A percentile compares a stretch with the other conserved stretches of the same genome.
These are phyloP conservation scores for Pseudogymnoascus pannorum DNA, from an alignment of 2,329 filamentous ascomycete genomes.

Conservation along the genomic window DNA sequence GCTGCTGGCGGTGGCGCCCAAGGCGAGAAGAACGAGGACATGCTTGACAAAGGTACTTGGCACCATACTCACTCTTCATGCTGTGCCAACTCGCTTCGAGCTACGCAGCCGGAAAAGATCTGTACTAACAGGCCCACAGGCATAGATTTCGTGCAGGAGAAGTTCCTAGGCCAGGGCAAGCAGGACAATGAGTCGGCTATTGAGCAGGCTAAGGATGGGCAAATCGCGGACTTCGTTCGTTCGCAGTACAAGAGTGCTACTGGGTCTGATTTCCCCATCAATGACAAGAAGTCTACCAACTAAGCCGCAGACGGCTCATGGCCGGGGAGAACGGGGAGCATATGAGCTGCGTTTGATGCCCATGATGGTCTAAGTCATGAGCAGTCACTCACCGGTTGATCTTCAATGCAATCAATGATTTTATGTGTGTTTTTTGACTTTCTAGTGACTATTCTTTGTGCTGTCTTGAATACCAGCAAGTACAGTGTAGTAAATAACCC, in stretches of 20 bases:
- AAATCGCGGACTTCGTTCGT: conserved; percentile 67
- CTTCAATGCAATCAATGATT: background rate
- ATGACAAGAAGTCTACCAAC: conserved; percentile 53
- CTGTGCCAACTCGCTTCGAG: background rate
- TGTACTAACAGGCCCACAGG: conserved; percentile 38
- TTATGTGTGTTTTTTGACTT: background rate
- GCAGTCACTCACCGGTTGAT: background rate
- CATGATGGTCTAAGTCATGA: background rate
- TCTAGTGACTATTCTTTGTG: background rate
- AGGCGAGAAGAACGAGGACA: conserved; percentile 76
- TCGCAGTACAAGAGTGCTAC: conserved; percentile 61
- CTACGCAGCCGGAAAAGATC: background rate
- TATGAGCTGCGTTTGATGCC: background rate
- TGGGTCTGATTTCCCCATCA: conserved; percentile 61
- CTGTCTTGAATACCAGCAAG: background rate
- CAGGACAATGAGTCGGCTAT: conserved; percentile 66
- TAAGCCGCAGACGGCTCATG: background rate
- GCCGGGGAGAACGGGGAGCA: background rate
- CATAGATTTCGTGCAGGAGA: conserved; percentile 71
- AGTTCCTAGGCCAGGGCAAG: conserved; percentile 59
- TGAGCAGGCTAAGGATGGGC: conserved; percentile 79
- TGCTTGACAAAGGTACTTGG: conserved; percentile 66
- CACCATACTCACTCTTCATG: conserved; percentile 12
- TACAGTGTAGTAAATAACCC: background rate
- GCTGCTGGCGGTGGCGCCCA: conserved; percentile 64